A percentile compares a stretch with the other conserved stretches of the same genome.
phyloP scores from a whole-genome alignment of 306 rosid genomes.

The Ormosia emarginata region DNA sequence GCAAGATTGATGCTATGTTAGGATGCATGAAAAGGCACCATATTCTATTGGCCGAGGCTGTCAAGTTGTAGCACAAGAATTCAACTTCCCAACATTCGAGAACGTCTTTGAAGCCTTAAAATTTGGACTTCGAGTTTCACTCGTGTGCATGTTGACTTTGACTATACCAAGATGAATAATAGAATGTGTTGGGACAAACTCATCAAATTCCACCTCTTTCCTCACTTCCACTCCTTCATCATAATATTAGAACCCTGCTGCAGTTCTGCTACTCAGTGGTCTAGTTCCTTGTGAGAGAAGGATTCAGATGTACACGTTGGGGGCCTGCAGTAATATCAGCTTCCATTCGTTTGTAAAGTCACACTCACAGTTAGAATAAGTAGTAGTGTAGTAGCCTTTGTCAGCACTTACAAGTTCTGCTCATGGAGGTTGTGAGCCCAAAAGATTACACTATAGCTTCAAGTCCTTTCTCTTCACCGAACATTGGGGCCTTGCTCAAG shows the following conservation, averaged over 20 bases:
- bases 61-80: constrained; percentile 43
- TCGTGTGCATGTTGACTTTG: constrained; percentile 87
- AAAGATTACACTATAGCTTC: constrained; percentile 49
- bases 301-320: background rate
- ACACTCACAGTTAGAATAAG: background rate
- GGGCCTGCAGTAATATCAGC: background rate
- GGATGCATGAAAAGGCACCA: constrained; percentile 37
- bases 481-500: constrained; percentile 79
- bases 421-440: constrained; percentile 59
- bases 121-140: constrained; percentile 62
- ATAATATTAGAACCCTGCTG: constrained; percentile 21
- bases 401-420: constrained; percentile 21
- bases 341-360: constrained; percentile 18
- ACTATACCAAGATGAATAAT: constrained; percentile 15
- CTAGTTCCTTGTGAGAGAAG: constrained; percentile 17
- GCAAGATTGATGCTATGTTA: constrained; percentile 33
- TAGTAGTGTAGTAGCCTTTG: background rate
- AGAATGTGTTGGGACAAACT: constrained; percentile 51
- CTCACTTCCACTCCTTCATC: constrained; percentile 27
- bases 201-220: constrained; percentile 36
- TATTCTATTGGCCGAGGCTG: constrained; percentile 51
- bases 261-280: background rate
- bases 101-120: constrained; percentile 74
- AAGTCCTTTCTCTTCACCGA: constrained; percentile 80
- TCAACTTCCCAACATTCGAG: constrained; percentile 62